phyloP scores from a whole-genome alignment of 2,329 filamentous ascomycete species.

The Sporothrix dimorphospora region DNA sequence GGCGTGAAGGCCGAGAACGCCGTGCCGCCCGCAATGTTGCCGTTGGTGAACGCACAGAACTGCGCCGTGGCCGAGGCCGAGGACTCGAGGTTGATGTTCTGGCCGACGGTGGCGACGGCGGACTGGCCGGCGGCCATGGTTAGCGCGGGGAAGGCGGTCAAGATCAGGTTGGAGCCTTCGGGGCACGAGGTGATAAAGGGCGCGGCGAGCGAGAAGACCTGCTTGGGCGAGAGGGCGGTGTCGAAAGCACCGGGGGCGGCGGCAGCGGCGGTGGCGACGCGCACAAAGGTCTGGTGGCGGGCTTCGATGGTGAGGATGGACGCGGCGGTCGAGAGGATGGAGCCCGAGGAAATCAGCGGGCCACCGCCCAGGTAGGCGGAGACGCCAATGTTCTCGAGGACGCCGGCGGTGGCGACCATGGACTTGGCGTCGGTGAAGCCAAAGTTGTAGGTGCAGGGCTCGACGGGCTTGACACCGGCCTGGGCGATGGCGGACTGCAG shows the following conservation, averaged over 20 bases:
- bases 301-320: conserved; percentile 74
- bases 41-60: conserved; percentile 70
- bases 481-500: conserved; percentile 64
- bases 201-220: conserved; percentile 73
- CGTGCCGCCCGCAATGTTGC: conserved; percentile 59
- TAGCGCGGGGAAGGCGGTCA: conserved; percentile 65
- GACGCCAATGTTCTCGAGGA: conserved; percentile 74
- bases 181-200: conserved; percentile 74
- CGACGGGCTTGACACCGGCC: conserved; percentile 66
- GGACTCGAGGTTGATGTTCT: conserved; percentile 53
- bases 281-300: conserved; percentile 74
- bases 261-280: conserved; percentile 58
- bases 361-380: conserved; percentile 75
- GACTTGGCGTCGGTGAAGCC: conserved; percentile 64
- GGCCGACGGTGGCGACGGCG: conserved; percentile 47
- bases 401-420: conserved; percentile 70
- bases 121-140: conserved; percentile 53
- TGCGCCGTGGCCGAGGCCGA: conserved; percentile 55
- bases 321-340: conserved; percentile 67
- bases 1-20: conserved; percentile 61
- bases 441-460: conserved; percentile 74
- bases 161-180: conserved; percentile 62
- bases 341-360: conserved; percentile 61
- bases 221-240: conserved; percentile 66
- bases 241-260: conserved; percentile 72